phyloP scores from a whole-genome alignment of 768 basidiomycete genomes.

The Krasilnikovozyma curviuscula region DNA sequence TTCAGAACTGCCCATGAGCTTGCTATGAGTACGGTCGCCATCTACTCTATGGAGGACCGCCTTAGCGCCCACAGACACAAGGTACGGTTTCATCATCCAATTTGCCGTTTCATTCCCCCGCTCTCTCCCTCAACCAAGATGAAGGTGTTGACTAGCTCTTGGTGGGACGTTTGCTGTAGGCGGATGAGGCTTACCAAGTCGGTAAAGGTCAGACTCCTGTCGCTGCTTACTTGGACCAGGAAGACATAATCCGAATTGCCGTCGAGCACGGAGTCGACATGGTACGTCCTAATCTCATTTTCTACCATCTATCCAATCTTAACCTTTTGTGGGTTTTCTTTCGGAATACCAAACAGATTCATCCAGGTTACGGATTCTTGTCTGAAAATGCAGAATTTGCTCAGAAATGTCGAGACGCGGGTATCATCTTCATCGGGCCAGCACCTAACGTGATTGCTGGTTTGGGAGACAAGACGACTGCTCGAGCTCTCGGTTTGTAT shows the following conservation, averaged over 20 bases:
- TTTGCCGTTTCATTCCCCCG: neutral
- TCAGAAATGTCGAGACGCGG: slow-evolving; percentile 86
- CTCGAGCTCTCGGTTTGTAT: slow-evolving; percentile 36
- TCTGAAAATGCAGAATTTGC: slow-evolving; percentile 95
- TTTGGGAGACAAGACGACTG: slow-evolving; percentile 64
- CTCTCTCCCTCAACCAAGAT: neutral
- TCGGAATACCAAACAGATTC: neutral
- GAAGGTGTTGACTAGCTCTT: neutral
- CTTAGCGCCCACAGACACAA: slow-evolving; percentile 95
- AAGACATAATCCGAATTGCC: slow-evolving; percentile 91
- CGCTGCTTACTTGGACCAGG: slow-evolving; percentile 88
- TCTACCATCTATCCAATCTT: neutral
- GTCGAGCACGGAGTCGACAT: slow-evolving; percentile 97
- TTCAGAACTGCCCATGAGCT: slow-evolving; percentile 54
- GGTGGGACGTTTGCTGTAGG: slow-evolving; percentile 31
- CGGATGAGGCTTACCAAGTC: slow-evolving; percentile 96
- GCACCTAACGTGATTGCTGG: slow-evolving; percentile 90
- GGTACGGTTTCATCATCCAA: slow-evolving; percentile 30
- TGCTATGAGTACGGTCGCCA: slow-evolving; percentile 97
- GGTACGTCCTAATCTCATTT: slow-evolving; percentile 84
- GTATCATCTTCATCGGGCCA: slow-evolving; percentile 90
- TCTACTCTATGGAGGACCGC: slow-evolving; percentile 93
- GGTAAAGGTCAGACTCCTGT: slow-evolving; percentile 92
- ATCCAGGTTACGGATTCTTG: slow-evolving; percentile 60
- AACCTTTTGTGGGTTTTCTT: slow-evolving; percentile 8